Base-by-base conservation (phyloP, 2,329 filamentous ascomycete genomes). In the Sclerotinia sclerotiorum region DNA sequence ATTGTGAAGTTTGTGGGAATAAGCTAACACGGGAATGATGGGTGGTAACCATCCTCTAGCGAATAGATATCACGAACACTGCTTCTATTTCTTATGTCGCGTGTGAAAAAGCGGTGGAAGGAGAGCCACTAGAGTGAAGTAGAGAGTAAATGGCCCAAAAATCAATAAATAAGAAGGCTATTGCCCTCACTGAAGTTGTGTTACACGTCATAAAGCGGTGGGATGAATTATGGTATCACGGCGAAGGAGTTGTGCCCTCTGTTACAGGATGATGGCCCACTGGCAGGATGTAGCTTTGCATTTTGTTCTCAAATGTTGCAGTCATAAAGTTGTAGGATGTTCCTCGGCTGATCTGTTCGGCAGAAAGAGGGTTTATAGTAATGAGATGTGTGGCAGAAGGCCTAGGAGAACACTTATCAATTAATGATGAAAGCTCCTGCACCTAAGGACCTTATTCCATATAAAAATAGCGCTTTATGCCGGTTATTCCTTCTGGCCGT, bases 121-220 rank as follows among this genome's bases (percentile, higher is more conserved):
- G 21, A 24, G 10, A 19, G 3, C 11, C 4, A 8, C 29, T 15
- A 48, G n/a, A 8, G 21, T 49, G 24, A 3, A 49, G 3, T 24
- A 15, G 57, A 19, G 2, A 32, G 5, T 1, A 24, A 2, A 39
- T 49, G 13, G 17, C 21, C 13, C 7, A 13, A 7, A 7, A 17
- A 24, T 27, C 44, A 19, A 62, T 39, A 10, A 21, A 11, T 49
- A 15, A 17, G 15, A 17, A 19, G 27, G 1, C 8, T 19, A 39
- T 35, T 39, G 7, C 29, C 21, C 3, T 49, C 24, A 2, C 7
- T 13, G 4, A 35, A 6, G 1, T 49, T 35, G 39, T 62, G 3
- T 62, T 62, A 29, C 58, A 62, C 8, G 7, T 39, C 44, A 17
- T 49, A 62, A 62, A 62, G 58, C 21, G 44, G 58, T 49, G 17